A percentile compares a stretch with the other conserved stretches of the same genome.
Conservation (phyloP, 2,329 filamentous ascomycete species). For the Colletotrichum paranaense region DNA sequence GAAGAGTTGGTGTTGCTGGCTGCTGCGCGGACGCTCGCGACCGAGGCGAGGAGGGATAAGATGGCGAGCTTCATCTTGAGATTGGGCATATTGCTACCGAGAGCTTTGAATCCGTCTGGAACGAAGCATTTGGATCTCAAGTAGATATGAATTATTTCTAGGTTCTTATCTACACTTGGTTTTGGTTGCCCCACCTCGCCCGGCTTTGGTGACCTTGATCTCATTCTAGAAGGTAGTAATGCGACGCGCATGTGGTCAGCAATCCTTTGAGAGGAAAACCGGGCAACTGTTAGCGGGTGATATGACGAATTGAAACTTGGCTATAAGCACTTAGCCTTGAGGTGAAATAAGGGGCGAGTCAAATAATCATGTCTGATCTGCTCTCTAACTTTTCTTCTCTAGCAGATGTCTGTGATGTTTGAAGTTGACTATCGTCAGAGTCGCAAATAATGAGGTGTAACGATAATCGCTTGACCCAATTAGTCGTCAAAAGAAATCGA, state of each 20-base stretch:
- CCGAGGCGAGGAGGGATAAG: slow-evolving; percentile 2
- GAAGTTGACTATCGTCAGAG: no score
- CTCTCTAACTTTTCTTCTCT: neutral
- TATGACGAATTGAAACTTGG: neutral
- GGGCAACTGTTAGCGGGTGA: neutral
- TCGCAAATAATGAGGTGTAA: no score
- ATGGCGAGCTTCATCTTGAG: slow-evolving; percentile 8
- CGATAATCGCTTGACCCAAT: no score
- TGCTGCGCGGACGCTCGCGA: neutral
- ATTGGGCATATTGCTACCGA: neutral
- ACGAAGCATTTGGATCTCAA: neutral
- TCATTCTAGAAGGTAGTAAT: slow-evolving; percentile 20
- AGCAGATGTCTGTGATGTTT: no score
- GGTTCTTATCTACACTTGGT: neutral
- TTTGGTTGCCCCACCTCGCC: neutral
- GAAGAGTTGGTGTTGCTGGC: neutral
- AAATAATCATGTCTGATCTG: neutral
- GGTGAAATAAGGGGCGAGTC: neutral
- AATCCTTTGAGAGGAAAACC: slow-evolving; percentile 1
- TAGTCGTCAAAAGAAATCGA: no score
- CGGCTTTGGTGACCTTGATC: neutral
- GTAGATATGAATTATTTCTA: slow-evolving; percentile 1
- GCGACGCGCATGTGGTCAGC: slow-evolving; percentile 15
- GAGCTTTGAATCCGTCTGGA: neutral
- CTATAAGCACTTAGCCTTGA: neutral